A percentile compares a stretch with the other conserved stretches of the same genome.
phyloP scores from a whole-genome alignment of 768 basidiomycete species.

The Cyclocybe cylindracea region DNA sequence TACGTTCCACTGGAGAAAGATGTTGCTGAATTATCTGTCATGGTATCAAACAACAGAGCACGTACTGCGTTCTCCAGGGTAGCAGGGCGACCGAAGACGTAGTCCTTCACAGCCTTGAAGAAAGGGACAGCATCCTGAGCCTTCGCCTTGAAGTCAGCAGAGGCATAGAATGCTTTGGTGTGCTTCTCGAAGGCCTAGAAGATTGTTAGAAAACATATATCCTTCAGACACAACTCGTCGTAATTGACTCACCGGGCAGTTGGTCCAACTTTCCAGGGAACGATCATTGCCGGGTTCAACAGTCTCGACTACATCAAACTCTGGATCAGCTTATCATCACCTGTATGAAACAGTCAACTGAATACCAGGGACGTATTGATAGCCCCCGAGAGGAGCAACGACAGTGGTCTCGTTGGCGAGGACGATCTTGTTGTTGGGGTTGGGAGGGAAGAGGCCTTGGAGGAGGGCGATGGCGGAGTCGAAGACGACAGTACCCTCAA shows the following conservation, averaged over 20 bases:
- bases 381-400: conserved; percentile 74
- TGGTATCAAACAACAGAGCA: conserved; percentile 8
- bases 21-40: conserved; percentile 15
- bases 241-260: conserved; percentile 43
- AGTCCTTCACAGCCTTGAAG: conserved; percentile 68
- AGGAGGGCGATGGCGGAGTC: conserved; percentile 84
- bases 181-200: conserved; percentile 66
- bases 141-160: conserved; percentile 65
- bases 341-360: background rate
- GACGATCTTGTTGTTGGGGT: conserved; percentile 63
- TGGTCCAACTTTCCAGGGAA: conserved; percentile 79
- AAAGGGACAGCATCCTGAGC: conserved; percentile 61
- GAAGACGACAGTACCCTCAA: conserved; percentile 84
- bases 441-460: conserved; percentile 88
- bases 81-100: conserved; percentile 66
- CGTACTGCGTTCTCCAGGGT: conserved; percentile 71
- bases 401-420: conserved; percentile 80
- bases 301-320: conserved; percentile 61
- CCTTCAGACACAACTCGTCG: background rate
- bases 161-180: conserved; percentile 58
- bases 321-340: too few relatives aligned
- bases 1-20: conserved; percentile 73
- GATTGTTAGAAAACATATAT: background rate
- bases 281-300: conserved; percentile 83
- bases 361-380: conserved; percentile 83